These are phyloP conservation scores for Yarrowia yakushimensis DNA, from an alignment of 805 yeast genomes.

Conservation along the genomic window DNA sequence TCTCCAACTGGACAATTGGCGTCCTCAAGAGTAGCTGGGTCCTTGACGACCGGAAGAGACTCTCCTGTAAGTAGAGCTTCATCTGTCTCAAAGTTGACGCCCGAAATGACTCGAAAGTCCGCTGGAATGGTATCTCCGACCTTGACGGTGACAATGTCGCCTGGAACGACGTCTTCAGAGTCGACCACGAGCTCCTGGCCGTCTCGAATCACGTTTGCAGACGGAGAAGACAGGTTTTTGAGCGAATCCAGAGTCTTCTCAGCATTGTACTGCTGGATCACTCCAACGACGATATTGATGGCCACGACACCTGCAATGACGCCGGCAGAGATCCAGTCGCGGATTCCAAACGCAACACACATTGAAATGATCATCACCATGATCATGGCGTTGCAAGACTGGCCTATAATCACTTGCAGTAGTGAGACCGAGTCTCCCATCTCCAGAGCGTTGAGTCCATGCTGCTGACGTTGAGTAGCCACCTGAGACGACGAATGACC, in stretches of 20 bases:
- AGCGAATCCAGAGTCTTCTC: conserved; percentile 77
- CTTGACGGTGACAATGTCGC: conserved; percentile 59
- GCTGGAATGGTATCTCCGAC: conserved; percentile 82
- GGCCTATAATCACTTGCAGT: conserved; percentile 56
- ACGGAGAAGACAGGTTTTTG: conserved; percentile 62
- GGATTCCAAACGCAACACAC: conserved; percentile 69
- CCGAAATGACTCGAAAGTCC: conserved; percentile 56
- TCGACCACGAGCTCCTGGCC: conserved; percentile 56
- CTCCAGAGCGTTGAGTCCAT: conserved; percentile 63
- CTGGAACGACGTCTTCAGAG: conserved; percentile 66
- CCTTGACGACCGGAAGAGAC: conserved; percentile 62
- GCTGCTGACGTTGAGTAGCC: conserved; percentile 28
- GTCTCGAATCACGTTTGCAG: conserved; percentile 62
- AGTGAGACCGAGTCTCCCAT: conserved; percentile 55
- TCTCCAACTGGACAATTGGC: conserved; percentile 60
- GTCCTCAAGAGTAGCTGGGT: conserved; percentile 42
- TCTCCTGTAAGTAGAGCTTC: conserved; percentile 67
- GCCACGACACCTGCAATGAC: conserved; percentile 66
- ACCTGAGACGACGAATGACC: conserved; percentile 21
- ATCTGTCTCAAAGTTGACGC: conserved; percentile 66
- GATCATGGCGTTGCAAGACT: conserved; percentile 74
- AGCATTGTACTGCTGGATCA: conserved; percentile 67
- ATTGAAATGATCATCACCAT: conserved; percentile 65
- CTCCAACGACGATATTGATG: conserved; percentile 64
- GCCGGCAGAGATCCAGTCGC: conserved; percentile 80